Percentiles rank a stretch among this genome's conserved stretches.
These are phyloP conservation scores for Trichoderma sp. DNA, from an alignment of 2,329 filamentous ascomycete genomes.

Conservation along the genomic window DNA sequence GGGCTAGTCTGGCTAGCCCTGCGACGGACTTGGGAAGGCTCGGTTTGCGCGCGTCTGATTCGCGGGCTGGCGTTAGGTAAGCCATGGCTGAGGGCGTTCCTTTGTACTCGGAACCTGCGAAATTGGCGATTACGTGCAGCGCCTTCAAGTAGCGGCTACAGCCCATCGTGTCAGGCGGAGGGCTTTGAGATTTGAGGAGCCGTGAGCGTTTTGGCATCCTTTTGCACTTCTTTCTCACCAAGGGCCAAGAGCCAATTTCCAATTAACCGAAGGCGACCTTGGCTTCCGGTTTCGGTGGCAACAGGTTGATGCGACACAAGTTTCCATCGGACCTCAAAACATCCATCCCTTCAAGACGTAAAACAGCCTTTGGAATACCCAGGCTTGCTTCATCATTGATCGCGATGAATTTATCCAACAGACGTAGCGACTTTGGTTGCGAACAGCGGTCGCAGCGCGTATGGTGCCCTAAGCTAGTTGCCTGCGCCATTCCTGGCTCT, in stretches of 20 bases:
- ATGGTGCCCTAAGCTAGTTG: neutral
- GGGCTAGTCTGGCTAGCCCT: slow-evolving; percentile 18
- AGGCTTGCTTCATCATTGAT: neutral
- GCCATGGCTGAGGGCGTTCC: neutral
- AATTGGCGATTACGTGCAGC: neutral
- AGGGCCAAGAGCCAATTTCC: neutral
- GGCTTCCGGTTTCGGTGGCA: slow-evolving; percentile 10
- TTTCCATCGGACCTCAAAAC: neutral
- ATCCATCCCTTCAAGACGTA: too few species aligned
- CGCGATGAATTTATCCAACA: neutral
- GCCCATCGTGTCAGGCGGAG: neutral
- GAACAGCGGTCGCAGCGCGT: neutral
- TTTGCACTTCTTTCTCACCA: slow-evolving; percentile 19
- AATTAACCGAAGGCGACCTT: slow-evolving; percentile 19
- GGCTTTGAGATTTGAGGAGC: neutral
- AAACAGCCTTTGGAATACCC: neutral
- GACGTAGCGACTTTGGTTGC: neutral
- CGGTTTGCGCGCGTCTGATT: neutral
- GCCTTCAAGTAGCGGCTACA: neutral
- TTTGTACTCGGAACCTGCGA: neutral
- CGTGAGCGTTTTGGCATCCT: neutral
- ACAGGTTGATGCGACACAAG: neutral
- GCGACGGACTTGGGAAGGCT: slow-evolving; percentile 15
- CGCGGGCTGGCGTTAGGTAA: slow-evolving; percentile 8
- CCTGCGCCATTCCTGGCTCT: slow-evolving; percentile 2